Percentiles rank a stretch among this genome's conserved stretches.
These are phyloP conservation scores for Crithidia bombi DNA, from an alignment of 208 protist species.

Conservation along the genomic window DNA sequence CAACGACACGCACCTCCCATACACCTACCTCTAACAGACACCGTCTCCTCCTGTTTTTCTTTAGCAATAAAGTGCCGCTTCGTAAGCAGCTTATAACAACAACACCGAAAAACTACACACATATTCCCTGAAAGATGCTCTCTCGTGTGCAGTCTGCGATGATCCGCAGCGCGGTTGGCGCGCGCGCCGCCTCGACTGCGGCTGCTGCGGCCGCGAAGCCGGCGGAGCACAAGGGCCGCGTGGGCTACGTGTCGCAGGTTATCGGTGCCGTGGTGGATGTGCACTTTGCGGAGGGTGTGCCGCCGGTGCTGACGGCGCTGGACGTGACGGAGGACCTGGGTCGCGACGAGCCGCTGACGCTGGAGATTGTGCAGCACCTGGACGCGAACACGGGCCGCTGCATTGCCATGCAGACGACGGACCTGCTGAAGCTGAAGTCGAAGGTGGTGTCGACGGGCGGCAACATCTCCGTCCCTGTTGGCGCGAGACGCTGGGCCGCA, in stretches of 20 bases:
- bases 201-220: conserved; percentile 26
- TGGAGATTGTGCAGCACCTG: conserved; percentile 98
- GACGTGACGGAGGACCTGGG: conserved; percentile 90
- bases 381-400: conserved; percentile 96
- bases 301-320: conserved; percentile 96
- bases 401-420: conserved; percentile 98
- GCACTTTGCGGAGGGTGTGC: conserved; percentile 95
- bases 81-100: too few species aligned
- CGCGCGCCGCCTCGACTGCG: conserved; percentile 34
- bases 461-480: conserved; percentile 97
- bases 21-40: too few species aligned
- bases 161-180: conserved; percentile 35
- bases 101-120: too few species aligned
- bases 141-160: conserved; percentile 64
- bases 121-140: conserved; percentile 42
- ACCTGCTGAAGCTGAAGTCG: conserved; percentile 96
- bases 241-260: conserved; percentile 92
- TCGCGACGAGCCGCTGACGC: conserved; percentile 90
- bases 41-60: too few species aligned
- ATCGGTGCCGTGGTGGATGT: conserved; percentile 99
- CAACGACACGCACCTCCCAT: too few species aligned
- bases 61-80: too few species aligned
- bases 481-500: conserved; percentile 96
- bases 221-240: conserved; percentile 83
- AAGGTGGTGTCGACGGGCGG: conserved; percentile 94